Base-by-base conservation (phyloP, 1,139 yeast species). In the Ashbya aceris region DNA sequence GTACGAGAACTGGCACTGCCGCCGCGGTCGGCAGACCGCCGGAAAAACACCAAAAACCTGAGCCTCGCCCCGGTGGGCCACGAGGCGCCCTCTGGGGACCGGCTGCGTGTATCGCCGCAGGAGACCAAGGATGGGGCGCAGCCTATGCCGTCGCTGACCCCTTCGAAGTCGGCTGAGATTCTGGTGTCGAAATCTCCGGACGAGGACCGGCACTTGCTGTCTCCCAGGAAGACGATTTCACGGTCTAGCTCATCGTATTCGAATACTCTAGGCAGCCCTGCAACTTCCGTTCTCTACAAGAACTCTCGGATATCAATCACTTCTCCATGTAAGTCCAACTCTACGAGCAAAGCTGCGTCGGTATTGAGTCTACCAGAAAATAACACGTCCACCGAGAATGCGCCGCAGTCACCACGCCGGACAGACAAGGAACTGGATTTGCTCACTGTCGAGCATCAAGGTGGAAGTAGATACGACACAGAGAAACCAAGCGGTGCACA, bases 261-360 rank as follows among this genome's bases (percentile, higher is more conserved):
- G 13, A 41, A 41, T 30, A 29, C 36, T 8, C 38, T 45, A 9
- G 55, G 54, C 4, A 59, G 60, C 40, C 64, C 64, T n/a, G 64
- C 64, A 1, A 50, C 63, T 0, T 60, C 64, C 3, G 59, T 57
- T 6, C 49, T 60, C 2, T 60, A 60, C 35, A 60, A 60, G 10
- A 60, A 61, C 1, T 60, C 64, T 3, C 54, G 64, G 45, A 59
- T 60, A 14, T 53, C 61, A n/a, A 58, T 59, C 7, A 50, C 52
- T 17, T 53, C 60, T 13, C 56, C 60, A 8, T 40, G 30, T 30
- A 38, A 36, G 14, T 37, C 42, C 23, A n/a, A 27, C 11, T 10
- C 29, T 32, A 33, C 10, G 30, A 31, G 7, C 20, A 39, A 26
- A 27, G 31, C n/a, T 13, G 27, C 30, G 10, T 23, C 38, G 5